phyloP scores from a whole-genome alignment of 768 basidiomycete species.

The Collybiopsis luxurians region DNA sequence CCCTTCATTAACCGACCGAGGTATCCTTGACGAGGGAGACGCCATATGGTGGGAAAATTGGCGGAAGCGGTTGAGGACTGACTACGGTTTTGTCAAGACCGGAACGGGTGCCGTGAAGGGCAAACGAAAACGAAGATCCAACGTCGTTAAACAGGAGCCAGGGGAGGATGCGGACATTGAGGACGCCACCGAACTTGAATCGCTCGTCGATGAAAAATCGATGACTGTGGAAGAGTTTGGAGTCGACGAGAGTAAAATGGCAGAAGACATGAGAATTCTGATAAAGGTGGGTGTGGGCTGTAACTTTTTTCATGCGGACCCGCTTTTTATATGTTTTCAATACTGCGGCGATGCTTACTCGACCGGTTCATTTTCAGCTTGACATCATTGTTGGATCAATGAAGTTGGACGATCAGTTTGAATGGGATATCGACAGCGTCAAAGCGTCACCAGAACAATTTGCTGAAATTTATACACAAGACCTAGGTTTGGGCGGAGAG shows the following conservation, averaged over 20 bases:
- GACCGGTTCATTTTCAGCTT: conserved; percentile 48
- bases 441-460: conserved; percentile 89
- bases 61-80: conserved; percentile 52
- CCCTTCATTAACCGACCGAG: conserved; percentile 22
- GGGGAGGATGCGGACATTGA: conserved; percentile 20
- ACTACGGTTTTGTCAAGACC: conserved; percentile 30
- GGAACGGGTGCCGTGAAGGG: conserved; percentile 25
- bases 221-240: conserved; percentile 60
- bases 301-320: not conserved
- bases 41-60: conserved; percentile 70
- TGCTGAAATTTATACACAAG: conserved; percentile 80
- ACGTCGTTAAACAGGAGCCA: conserved; percentile 18
- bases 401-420: conserved; percentile 95
- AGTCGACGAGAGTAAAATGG: conserved; percentile 59
- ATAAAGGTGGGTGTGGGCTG: conserved; percentile 71
- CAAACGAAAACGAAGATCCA: conserved; percentile 42
- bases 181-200: conserved; percentile 12
- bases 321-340: conserved; percentile 4
- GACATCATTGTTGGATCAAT: conserved; percentile 93
- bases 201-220: conserved; percentile 34
- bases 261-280: conserved; percentile 88
- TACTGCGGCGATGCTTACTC: conserved; percentile 4
- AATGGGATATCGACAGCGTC: conserved; percentile 90
- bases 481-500: conserved; percentile 88
- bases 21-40: conserved; percentile 47